Evolutionary conservation across 225 moss, liverwort and hornwort species (phyloP).

Genomic region (Sphagnum contortum): DNA sequence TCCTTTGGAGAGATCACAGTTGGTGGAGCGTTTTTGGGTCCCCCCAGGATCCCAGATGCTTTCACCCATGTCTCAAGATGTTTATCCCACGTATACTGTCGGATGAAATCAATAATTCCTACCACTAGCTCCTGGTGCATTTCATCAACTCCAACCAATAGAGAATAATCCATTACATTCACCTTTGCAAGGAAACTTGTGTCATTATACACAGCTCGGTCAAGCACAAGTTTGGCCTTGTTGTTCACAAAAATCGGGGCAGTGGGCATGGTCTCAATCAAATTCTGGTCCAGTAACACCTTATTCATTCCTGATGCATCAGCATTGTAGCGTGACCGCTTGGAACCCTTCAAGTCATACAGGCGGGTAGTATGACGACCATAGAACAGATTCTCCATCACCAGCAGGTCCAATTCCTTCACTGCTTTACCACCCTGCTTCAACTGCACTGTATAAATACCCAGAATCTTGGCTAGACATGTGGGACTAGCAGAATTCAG

Average conservation of each 20-base stretch:
- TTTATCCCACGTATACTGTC: conserved; percentile 74
- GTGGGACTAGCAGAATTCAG: conserved; percentile 52
- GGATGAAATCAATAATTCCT: conserved; percentile 63
- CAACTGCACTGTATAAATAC: conserved; percentile 43
- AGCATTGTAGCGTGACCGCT: conserved; percentile 38
- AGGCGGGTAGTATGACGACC: conserved; percentile 29
- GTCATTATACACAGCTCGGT: conserved; percentile 56
- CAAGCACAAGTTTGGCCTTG: conserved; percentile 40
- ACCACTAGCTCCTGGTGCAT: conserved; percentile 48
- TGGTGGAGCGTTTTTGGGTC: conserved; percentile 40
- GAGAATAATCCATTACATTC: conserved; percentile 64
- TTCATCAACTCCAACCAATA: conserved; percentile 46
- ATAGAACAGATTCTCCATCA: conserved; percentile 62
- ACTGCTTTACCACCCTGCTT: conserved; percentile 37
- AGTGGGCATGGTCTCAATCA: conserved; percentile 46
- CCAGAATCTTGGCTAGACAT: conserved; percentile 54
- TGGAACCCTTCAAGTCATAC: conserved; percentile 57
- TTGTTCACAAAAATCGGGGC: conserved; percentile 47
- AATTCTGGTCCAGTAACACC: conserved; percentile 45
- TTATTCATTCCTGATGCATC: conserved; percentile 31
- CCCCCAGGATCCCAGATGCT: conserved; percentile 54
- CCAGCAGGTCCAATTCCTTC: conserved; percentile 50
- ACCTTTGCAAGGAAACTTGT: conserved; percentile 52
- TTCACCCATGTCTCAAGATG: conserved; percentile 76
- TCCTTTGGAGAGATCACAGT: conserved; percentile 65